Conservation (phyloP, 768 basidiomycete species). For the Boletus reticuloceps region DNA sequence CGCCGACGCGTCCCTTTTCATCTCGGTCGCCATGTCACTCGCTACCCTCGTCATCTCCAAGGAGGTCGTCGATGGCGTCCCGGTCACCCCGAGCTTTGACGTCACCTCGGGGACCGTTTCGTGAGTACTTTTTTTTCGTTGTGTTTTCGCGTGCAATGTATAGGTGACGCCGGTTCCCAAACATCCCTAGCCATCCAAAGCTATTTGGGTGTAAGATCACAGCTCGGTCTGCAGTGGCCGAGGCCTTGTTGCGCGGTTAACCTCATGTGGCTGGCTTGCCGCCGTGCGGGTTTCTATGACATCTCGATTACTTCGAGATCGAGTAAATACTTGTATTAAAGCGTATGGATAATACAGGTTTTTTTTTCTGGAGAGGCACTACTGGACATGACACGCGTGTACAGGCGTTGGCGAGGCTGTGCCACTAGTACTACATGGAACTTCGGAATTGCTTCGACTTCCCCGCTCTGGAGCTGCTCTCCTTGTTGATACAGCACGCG, state of each 20-base stretch:
- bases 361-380: too few relatives aligned
- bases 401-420: too few relatives aligned
- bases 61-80: conserved; percentile 38
- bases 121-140: conserved; percentile 27
- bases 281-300: background rate
- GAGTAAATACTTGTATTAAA: background rate
- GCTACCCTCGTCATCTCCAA: conserved; percentile 45
- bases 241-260: conserved; percentile 4
- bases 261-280: too few relatives aligned
- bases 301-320: background rate
- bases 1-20: conserved; percentile 29
- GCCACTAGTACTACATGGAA: too few relatives aligned
- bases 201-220: conserved; percentile 56
- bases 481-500: too few relatives aligned
- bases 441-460: too few relatives aligned
- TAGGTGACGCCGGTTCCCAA: background rate
- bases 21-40: conserved; percentile 36
- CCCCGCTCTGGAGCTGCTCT: too few relatives aligned
- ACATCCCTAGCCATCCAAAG: conserved; percentile 40
- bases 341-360: too few relatives aligned
- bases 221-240: conserved; percentile 47
- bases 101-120: conserved; percentile 42
- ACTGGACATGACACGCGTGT: too few relatives aligned
- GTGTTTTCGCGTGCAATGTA: background rate
- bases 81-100: conserved; percentile 44